These are phyloP conservation scores for Sarocladium kiliense DNA, from an alignment of 2,329 filamentous ascomycete genomes.

Conservation along the genomic window DNA sequence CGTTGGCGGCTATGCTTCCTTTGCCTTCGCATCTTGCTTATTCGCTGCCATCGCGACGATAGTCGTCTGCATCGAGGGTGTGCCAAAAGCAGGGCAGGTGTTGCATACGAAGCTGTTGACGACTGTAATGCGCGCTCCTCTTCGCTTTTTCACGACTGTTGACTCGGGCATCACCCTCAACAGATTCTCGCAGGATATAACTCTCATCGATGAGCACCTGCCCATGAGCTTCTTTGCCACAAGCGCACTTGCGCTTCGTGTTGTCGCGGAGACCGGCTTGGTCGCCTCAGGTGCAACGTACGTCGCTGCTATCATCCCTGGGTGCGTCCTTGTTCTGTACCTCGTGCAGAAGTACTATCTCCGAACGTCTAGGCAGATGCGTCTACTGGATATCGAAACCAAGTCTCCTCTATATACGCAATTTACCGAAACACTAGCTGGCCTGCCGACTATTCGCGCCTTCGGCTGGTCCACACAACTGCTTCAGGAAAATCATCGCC, in stretches of 20 bases:
- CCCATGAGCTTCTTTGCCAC: slow-evolving; percentile 15
- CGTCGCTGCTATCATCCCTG: slow-evolving; percentile 33
- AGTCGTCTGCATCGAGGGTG: slow-evolving; percentile 16
- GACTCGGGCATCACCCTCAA: slow-evolving; percentile 31
- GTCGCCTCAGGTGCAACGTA: slow-evolving; percentile 20
- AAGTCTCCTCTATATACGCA: slow-evolving; percentile 46
- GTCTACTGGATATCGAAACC: slow-evolving; percentile 46
- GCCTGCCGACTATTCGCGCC: slow-evolving; percentile 43
- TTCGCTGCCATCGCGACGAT: slow-evolving; percentile 8
- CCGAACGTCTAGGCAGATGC: slow-evolving; percentile 45
- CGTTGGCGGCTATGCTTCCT: slow-evolving; percentile 24
- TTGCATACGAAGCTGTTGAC: slow-evolving; percentile 18
- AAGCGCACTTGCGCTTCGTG: not conserved
- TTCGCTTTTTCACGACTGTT: slow-evolving; percentile 28
- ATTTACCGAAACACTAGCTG: slow-evolving; percentile 43
- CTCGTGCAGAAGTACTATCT: slow-evolving; percentile 45
- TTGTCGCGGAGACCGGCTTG: slow-evolving; percentile 17
- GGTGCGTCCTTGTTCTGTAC: slow-evolving; percentile 34
- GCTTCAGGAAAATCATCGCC: slow-evolving; percentile 25
- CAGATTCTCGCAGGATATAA: slow-evolving; percentile 33
- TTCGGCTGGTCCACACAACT: slow-evolving; percentile 39
- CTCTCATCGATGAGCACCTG: slow-evolving; percentile 31
- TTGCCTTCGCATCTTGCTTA: slow-evolving; percentile 11
- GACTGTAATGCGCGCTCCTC: slow-evolving; percentile 22
- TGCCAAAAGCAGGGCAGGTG: slow-evolving; percentile 16